phyloP scores from a whole-genome alignment of 169 alveolate species.

The Eimeria sp. region DNA sequence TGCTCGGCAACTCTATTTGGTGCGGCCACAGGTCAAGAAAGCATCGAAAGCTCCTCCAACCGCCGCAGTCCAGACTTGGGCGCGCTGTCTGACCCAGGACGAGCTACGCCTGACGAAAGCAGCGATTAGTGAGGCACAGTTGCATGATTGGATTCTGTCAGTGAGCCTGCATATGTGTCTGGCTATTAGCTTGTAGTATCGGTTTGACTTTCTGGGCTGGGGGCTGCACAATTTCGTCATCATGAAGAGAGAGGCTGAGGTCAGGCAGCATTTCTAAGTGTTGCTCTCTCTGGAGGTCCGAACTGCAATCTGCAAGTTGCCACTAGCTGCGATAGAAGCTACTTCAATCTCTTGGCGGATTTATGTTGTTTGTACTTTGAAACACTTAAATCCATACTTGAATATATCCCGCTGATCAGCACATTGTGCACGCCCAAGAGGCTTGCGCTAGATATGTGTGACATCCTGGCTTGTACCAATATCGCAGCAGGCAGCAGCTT shows the following conservation, averaged over 20 bases:
- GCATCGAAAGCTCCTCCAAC: slow-evolving; percentile 9
- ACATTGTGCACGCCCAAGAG: slow-evolving; percentile 15
- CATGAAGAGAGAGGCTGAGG: neutral
- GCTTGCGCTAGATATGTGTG: neutral
- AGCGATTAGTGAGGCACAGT: neutral
- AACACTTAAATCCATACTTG: neutral
- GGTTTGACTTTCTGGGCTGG: neutral
- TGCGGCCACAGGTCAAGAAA: slow-evolving; percentile 9
- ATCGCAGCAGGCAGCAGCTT: slow-evolving; percentile 22
- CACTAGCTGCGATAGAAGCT: neutral
- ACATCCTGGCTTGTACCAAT: neutral
- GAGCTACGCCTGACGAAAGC: slow-evolving; percentile 38
- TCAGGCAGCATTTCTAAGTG: neutral
- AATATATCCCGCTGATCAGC: neutral
- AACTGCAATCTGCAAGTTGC: neutral
- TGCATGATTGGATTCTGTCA: neutral
- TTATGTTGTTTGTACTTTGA: neutral
- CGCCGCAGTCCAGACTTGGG: slow-evolving; percentile 11
- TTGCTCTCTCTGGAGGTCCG: neutral
- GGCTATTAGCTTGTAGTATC: neutral
- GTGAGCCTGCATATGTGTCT: neutral
- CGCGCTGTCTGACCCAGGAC: neutral
- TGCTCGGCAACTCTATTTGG: neutral
- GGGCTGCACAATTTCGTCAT: neutral
- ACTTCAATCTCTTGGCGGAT: neutral